These are phyloP conservation scores for Ophiostoma tasmaniense DNA, from an alignment of 2,329 filamentous ascomycete species.

Conservation along the genomic window DNA sequence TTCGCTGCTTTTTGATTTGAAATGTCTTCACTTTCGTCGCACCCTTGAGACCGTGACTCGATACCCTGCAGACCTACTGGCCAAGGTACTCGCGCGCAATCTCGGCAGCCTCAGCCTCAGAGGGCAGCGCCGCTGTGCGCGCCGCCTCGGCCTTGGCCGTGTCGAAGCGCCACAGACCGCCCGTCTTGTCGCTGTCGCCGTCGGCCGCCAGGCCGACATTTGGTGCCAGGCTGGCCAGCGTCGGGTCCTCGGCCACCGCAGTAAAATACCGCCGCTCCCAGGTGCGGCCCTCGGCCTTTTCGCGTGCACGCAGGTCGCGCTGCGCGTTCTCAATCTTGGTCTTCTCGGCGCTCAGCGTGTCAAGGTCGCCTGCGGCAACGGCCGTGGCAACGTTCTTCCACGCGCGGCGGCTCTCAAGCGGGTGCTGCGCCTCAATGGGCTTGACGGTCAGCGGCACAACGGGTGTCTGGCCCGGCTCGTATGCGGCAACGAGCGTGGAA, in stretches of 20 bases:
- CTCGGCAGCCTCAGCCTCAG: conserved; percentile 29
- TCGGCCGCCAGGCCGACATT: conserved; percentile 39
- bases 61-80: conserved; percentile 20
- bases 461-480: conserved; percentile 48
- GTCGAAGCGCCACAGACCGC: conserved; percentile 53
- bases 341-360: conserved; percentile 70
- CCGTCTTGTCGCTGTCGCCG: conserved; percentile 52
- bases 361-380: conserved; percentile 77
- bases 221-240: conserved; percentile 38
- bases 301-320: conserved; percentile 61
- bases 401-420: conserved; percentile 77
- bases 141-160: conserved; percentile 36
- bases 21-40: background rate
- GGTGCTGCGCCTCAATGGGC: conserved; percentile 69
- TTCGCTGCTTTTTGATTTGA: background rate
- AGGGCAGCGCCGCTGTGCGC: conserved; percentile 25
- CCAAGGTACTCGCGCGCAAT: conserved; percentile 30
- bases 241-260: conserved; percentile 38
- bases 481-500: conserved; percentile 46
- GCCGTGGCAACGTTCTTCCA: conserved; percentile 80
- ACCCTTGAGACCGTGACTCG: background rate
- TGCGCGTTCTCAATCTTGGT: conserved; percentile 84
- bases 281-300: conserved; percentile 61
- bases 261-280: conserved; percentile 86
- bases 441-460: conserved; percentile 63